phyloP scores from a whole-genome alignment of 257 asterid species.

The Misopates orontium region DNA sequence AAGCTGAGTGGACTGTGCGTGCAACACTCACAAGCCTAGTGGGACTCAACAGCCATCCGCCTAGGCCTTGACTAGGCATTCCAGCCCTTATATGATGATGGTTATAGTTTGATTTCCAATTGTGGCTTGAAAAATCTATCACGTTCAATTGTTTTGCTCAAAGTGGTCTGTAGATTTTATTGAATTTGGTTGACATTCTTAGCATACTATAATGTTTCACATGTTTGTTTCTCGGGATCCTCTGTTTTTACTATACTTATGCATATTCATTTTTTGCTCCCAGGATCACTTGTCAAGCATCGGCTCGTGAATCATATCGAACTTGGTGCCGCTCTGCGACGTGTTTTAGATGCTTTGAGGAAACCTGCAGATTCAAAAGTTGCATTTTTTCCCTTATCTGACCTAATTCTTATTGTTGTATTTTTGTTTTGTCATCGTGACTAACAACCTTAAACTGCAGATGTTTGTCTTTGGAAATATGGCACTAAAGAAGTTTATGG shows the following conservation, averaged over 20 bases:
- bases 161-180: no score
- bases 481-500: conserved; percentile 93
- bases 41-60: no score
- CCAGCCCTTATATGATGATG: conserved; percentile 8
- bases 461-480: conserved; percentile 89
- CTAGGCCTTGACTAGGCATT: no score
- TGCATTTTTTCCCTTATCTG: conserved; percentile 20
- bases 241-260: conserved; percentile 4
- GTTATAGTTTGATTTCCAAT: conserved; percentile 7
- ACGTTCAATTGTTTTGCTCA: conserved; percentile 14
- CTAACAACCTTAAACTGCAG: conserved; percentile 45
- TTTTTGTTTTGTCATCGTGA: conserved; percentile 20
- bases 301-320: conserved; percentile 88
- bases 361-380: conserved; percentile 94
- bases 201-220: conserved; percentile 10
- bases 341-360: conserved; percentile 90
- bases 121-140: conserved; percentile 18
- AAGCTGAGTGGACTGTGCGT: no score
- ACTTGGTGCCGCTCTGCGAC: conserved; percentile 94
- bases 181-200: conserved; percentile 9
- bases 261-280: conserved; percentile 24
- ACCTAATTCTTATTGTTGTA: neutral
- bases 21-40: no score
- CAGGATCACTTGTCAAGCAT: conserved; percentile 92
- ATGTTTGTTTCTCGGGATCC: conserved; percentile 11